Conservation (phyloP, 345 rosid species). For the Populus tremula region DNA sequence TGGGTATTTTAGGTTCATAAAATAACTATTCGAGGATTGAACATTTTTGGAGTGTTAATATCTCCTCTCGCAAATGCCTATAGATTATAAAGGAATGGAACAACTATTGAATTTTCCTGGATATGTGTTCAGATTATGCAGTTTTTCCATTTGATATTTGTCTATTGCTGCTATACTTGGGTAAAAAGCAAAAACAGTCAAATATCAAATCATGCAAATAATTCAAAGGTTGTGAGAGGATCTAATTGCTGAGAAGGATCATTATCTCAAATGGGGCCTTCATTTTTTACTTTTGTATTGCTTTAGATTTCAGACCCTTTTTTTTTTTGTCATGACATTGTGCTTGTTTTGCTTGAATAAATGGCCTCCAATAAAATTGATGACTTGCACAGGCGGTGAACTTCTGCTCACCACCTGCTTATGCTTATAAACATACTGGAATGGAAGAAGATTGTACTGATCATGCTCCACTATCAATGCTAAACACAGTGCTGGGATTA, state of each 20-base stretch:
- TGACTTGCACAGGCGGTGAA: conserved; percentile 19
- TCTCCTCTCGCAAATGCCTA: background rate
- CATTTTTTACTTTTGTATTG: background rate
- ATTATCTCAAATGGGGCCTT: conserved; percentile 12
- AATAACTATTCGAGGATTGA: conserved; percentile 5
- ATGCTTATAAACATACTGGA: conserved; percentile 8
- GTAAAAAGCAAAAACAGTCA: too few species aligned
- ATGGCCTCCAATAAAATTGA: conserved; percentile 13
- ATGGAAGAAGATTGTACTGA: conserved; percentile 13
- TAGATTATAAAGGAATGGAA: conserved; percentile 16
- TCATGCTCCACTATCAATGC: conserved; percentile 1
- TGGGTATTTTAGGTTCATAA: conserved; percentile 12
- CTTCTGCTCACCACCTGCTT: conserved; percentile 17
- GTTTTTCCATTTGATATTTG: conserved; percentile 13
- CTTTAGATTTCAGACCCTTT: background rate
- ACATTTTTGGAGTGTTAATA: background rate
- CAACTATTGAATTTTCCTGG: conserved; percentile 6
- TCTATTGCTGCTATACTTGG: conserved; percentile 2
- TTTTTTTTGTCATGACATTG: too few species aligned
- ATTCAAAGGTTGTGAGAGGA: conserved; percentile 1
- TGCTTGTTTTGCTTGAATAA: background rate
- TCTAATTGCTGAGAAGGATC: conserved; percentile 22
- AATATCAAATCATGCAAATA: background rate
- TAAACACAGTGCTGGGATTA: background rate
- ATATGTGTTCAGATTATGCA: conserved; percentile 1